phyloP scores from a whole-genome alignment of 129 eudicot genomes.

The Arctium lappa region DNA sequence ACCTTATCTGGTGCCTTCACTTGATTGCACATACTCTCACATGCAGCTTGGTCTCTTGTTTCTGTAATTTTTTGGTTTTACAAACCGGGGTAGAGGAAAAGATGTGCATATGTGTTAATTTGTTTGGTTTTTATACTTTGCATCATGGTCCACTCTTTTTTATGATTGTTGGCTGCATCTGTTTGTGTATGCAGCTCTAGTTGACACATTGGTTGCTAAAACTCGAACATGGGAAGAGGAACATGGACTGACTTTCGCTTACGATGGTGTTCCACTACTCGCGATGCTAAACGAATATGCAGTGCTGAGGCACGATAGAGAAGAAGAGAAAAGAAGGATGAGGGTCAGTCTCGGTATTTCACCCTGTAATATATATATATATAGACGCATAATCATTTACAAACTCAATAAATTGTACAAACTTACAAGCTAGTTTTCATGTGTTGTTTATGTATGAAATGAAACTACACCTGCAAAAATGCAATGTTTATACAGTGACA shows the following conservation, averaged over 20 bases:
- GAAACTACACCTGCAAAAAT: no score
- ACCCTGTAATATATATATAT: background rate
- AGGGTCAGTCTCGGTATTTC: slow-evolving; percentile 50
- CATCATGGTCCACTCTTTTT: background rate
- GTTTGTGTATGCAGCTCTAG: slow-evolving; percentile 56
- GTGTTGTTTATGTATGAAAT: no score
- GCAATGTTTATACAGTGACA: no score
- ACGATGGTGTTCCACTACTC: slow-evolving; percentile 95
- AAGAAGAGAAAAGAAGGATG: slow-evolving; percentile 91
- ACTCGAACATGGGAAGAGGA: slow-evolving; percentile 95
- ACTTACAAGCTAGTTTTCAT: no score
- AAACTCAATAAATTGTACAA: background rate
- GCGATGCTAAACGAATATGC: slow-evolving; percentile 92
- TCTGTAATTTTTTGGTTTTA: background rate
- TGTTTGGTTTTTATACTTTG: background rate
- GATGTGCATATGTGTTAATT: background rate
- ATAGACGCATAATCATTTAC: background rate
- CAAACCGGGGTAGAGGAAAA: background rate
- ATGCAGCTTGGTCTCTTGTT: background rate
- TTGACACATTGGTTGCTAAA: slow-evolving; percentile 79
- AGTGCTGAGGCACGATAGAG: slow-evolving; percentile 82
- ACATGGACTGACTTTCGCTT: slow-evolving; percentile 64
- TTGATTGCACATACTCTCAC: background rate
- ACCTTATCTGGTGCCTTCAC: background rate
- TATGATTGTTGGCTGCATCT: slow-evolving; percentile 8